phyloP scores from a whole-genome alignment of 2,329 filamentous ascomycete species.

The Madurella fahalii region DNA sequence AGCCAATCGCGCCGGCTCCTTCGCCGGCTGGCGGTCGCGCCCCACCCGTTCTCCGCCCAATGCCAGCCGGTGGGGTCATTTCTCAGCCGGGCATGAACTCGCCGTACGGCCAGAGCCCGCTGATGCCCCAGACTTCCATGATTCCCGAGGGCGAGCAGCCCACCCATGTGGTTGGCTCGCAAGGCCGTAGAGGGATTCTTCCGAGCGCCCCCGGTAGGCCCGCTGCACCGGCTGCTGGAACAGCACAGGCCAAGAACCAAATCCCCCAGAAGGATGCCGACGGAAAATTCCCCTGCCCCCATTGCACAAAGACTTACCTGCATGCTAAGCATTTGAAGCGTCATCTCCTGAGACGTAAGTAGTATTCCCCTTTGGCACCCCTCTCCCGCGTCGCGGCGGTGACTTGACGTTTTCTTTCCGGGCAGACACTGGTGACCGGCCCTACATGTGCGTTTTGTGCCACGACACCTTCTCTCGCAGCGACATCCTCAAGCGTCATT shows the following conservation, averaged over 20 bases:
- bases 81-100: constrained; percentile 54
- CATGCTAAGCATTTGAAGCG: constrained; percentile 97
- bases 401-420: constrained; percentile 15
- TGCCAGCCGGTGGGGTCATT: constrained; percentile 64
- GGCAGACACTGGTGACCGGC: constrained; percentile 93
- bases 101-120: constrained; percentile 55
- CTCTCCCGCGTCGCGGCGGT: constrained; percentile 18
- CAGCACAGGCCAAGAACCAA: constrained; percentile 68
- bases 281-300: constrained; percentile 95
- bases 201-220: constrained; percentile 86
- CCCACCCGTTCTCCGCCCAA: constrained; percentile 62
- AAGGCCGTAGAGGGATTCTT: constrained; percentile 85
- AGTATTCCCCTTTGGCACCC: constrained; percentile 3
- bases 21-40: constrained; percentile 50
- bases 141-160: constrained; percentile 60
- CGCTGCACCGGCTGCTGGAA: constrained; percentile 67
- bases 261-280: constrained; percentile 94
- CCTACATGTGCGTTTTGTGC: constrained; percentile 97
- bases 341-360: constrained; percentile 92
- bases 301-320: constrained; percentile 97
- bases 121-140: constrained; percentile 55
- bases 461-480: constrained; percentile 97
- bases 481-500: constrained; percentile 97
- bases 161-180: constrained; percentile 90
- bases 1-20: constrained; percentile 72